A percentile compares a stretch with the other conserved stretches of the same genome.
Conservation (phyloP, 257 asterid species). For the Rubia yunnanensis region DNA sequence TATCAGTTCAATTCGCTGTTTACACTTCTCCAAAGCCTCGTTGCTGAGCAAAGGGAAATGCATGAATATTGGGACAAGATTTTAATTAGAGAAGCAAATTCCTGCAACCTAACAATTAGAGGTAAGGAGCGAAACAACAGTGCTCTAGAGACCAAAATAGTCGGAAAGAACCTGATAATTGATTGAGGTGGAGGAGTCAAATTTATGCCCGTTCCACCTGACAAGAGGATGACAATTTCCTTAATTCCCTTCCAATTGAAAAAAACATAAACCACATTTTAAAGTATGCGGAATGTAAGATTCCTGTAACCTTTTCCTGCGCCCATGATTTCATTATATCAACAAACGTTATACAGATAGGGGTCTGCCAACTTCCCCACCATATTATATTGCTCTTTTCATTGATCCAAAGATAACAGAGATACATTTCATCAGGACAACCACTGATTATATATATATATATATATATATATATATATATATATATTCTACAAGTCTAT, state of each 20-base stretch:
- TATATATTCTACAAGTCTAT: too few relatives aligned
- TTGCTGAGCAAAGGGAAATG: constrained; percentile 32
- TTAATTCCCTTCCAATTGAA: constrained; percentile 4
- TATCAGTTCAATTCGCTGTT: constrained; percentile 55
- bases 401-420: too few relatives aligned
- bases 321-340: too few relatives aligned
- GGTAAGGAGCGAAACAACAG: background rate
- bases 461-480: too few relatives aligned
- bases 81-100: background rate
- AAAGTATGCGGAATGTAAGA: background rate
- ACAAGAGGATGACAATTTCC: constrained; percentile 15
- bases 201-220: constrained; percentile 96
- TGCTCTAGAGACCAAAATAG: background rate
- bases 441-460: too few relatives aligned
- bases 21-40: constrained; percentile 54
- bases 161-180: constrained; percentile 46
- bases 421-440: background rate
- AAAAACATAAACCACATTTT: background rate
- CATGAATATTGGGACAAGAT: constrained; percentile 6
- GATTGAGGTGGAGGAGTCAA: constrained; percentile 88
- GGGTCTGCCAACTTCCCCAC: background rate
- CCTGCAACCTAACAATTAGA: background rate
- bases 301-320: too few relatives aligned
- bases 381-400: background rate
- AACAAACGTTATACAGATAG: too few relatives aligned